Evolutionary conservation across 1,139 yeast species (phyloP).

Genomic region (Suhomyces maxii): DNA sequence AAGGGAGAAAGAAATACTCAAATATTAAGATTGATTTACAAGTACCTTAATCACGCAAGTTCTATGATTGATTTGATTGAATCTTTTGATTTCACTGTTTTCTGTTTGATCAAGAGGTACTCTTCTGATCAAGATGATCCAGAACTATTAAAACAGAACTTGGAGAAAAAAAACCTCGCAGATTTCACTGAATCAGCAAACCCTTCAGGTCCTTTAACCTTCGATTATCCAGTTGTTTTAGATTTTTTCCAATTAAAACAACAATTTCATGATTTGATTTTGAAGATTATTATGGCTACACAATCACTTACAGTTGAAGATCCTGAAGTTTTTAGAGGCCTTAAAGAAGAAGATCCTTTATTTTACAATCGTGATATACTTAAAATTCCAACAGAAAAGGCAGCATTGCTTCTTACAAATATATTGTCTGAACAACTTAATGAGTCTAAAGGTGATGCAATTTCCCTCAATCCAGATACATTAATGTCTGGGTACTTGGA

Average conservation of each 20-base stretch:
- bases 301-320: conserved; percentile 72
- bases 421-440: conserved; percentile 47
- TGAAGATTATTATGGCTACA: conserved; percentile 63
- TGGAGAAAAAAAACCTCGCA: conserved; percentile 8
- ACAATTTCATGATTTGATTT: conserved; percentile 61
- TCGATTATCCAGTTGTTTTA: conserved; percentile 62
- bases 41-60: conserved; percentile 50
- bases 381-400: conserved; percentile 49
- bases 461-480: conserved; percentile 50
- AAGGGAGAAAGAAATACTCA: conserved; percentile 54
- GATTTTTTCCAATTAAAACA: conserved; percentile 80
- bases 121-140: conserved; percentile 23
- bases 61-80: conserved; percentile 55
- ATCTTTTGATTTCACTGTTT: conserved; percentile 63
- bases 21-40: conserved; percentile 53
- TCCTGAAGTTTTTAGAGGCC: conserved; percentile 68
- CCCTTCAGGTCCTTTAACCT: conserved; percentile 30
- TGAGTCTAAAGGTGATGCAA: conserved; percentile 41
- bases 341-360: conserved; percentile 56
- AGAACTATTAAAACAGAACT: conserved; percentile 10
- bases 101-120: conserved; percentile 39
- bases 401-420: conserved; percentile 48
- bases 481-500: conserved; percentile 46
- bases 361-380: conserved; percentile 42
- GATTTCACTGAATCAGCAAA: conserved; percentile 5